A percentile compares a stretch with the other conserved stretches of the same genome.
These are phyloP conservation scores for Pseudonitzschia multiseries DNA, from an alignment of 108 stramenopile species.

Conservation along the genomic window DNA sequence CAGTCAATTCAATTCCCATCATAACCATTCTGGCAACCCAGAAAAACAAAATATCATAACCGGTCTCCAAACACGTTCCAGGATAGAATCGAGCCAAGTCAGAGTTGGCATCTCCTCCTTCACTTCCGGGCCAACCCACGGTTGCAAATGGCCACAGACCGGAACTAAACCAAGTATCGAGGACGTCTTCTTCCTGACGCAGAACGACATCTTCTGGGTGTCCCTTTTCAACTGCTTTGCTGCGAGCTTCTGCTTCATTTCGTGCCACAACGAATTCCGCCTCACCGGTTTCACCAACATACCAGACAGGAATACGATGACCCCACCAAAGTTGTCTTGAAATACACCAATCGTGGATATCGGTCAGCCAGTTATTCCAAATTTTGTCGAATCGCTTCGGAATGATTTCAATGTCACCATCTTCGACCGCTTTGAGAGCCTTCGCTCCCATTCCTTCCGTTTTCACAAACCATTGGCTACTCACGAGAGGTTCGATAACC, in stretches of 20 bases:
- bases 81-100: slow-evolving; percentile 93
- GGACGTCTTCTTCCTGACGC: slow-evolving; percentile 93
- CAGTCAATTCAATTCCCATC: slow-evolving; percentile 93
- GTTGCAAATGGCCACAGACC: slow-evolving; percentile 98
- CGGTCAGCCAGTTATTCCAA: slow-evolving; percentile 93
- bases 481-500: slow-evolving; percentile 97
- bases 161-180: slow-evolving; percentile 98
- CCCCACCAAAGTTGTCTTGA: slow-evolving; percentile 98
- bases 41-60: slow-evolving; percentile 99
- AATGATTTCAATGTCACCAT: slow-evolving; percentile 88
- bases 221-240: slow-evolving; percentile 65
- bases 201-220: slow-evolving; percentile 65
- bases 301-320: slow-evolving; percentile 95
- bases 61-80: slow-evolving; percentile 94
- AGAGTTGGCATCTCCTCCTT: slow-evolving; percentile 59
- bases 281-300: slow-evolving; percentile 72
- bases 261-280: slow-evolving; percentile 86
- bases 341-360: slow-evolving; percentile 97
- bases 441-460: slow-evolving; percentile 89
- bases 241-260: slow-evolving; percentile 79
- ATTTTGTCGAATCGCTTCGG: slow-evolving; percentile 91
- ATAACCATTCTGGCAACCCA: slow-evolving; percentile 99
- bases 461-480: slow-evolving; percentile 98
- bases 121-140: slow-evolving; percentile 87
- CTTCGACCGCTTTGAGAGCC: slow-evolving; percentile 85